phyloP scores from a whole-genome alignment of 345 rosid species.

The Citrus inodora region DNA sequence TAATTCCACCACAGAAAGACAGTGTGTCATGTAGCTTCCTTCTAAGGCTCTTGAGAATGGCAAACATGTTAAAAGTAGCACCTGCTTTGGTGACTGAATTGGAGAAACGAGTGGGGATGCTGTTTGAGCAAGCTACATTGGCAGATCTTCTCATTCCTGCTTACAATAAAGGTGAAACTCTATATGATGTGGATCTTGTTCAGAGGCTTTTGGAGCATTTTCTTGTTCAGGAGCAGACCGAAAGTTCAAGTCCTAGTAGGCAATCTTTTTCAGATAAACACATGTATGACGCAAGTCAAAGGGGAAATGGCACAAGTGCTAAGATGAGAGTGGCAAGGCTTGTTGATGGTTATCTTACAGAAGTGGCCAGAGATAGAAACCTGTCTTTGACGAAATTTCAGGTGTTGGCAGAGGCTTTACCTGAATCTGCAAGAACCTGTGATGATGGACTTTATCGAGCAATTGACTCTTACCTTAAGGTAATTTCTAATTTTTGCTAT shows the following conservation, averaged over 20 bases:
- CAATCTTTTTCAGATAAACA: constrained; percentile 59
- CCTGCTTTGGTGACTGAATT: constrained; percentile 88
- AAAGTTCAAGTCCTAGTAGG: constrained; percentile 70
- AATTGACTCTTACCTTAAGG: constrained; percentile 93
- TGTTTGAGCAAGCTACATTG: constrained; percentile 84
- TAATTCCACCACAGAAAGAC: constrained; percentile 88
- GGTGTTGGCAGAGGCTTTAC: constrained; percentile 93
- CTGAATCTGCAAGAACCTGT: constrained; percentile 91
- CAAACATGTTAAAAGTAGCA: constrained; percentile 83
- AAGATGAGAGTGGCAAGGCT: constrained; percentile 97
- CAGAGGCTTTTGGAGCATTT: constrained; percentile 95
- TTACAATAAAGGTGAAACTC: constrained; percentile 59
- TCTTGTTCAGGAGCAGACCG: constrained; percentile 86
- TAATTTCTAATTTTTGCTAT: constrained; percentile 8
- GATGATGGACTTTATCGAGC: constrained; percentile 99
- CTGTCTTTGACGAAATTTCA: constrained; percentile 85
- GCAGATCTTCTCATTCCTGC: constrained; percentile 82
- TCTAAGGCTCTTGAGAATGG: constrained; percentile 72
- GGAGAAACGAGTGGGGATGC: constrained; percentile 97
- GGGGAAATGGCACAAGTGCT: constrained; percentile 53
- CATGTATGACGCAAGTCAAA: constrained; percentile 45
- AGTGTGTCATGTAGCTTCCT: constrained; percentile 87
- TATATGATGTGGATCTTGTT: constrained; percentile 87
- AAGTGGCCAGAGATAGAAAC: constrained; percentile 91
- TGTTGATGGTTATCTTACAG: constrained; percentile 94